Evolutionary conservation across 768 basidiomycete genomes (phyloP), one percentile per base, ranked within the genome.

Genomic region (Leccinum aurantiacum): DNA sequence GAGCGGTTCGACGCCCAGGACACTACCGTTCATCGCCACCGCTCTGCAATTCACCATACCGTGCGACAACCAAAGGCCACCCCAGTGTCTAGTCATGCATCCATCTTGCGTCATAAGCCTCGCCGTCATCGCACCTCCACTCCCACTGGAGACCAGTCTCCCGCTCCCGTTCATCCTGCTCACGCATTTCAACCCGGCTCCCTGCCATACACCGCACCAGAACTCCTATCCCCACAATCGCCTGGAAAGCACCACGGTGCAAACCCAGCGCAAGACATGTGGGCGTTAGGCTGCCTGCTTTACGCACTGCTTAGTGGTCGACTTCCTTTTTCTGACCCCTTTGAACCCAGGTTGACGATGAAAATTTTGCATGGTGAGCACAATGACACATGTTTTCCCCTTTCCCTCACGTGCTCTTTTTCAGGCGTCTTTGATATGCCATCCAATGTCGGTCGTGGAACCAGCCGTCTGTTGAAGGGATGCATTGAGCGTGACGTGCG

Each of bases 281-380:
- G 97, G 97, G 95, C 97, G 0, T 77, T 98, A 3, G 97, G 97
- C 0, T 87, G 95, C 57, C 82, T 97, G 63, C 84, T 99, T 2
- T 92, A 94, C 69, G 86, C 89, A 8, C 79, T 99, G 1, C 80
- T 98, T 19, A 87, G 87, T 0, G 94, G 94, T 3, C 78, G 80
- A n/a, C 78, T 98, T 7, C 97, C 97, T 0, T 98, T 98, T 71
- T 76, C 71, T 35, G 96, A 99, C 73, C 77, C 89, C 0, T 99
- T 91, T 67, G 96, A 99, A 73, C 95, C 94, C 1, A 79, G 96
- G 35, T 74, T 98, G 59, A 89, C 93, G 54, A 88, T 93, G 84
- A 95, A 95, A 75, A 96, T 99, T 60, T 70, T 96, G 8, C 85
- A 88, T 55, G 93, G 95, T 83, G 75, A 71, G 69, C 80, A 70